These are phyloP conservation scores for Aspergillus egyptiacus DNA, from an alignment of 495 filamentous ascomycete genomes.

Conservation along the genomic window DNA sequence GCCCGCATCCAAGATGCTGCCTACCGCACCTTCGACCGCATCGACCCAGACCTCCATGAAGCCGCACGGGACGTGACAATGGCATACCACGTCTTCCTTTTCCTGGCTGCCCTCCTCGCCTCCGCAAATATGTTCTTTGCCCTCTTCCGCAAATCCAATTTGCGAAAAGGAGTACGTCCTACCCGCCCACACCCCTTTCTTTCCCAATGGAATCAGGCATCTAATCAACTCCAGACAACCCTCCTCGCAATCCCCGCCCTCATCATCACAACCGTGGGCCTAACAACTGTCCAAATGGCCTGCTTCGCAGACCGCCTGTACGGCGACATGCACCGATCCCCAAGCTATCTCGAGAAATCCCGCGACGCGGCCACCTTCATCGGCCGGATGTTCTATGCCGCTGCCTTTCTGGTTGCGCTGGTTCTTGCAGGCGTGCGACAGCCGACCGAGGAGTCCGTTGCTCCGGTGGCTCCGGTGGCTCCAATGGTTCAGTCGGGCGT, in stretches of 20 bases:
- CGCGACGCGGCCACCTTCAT: conserved; percentile 5
- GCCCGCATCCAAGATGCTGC: conserved; percentile 2
- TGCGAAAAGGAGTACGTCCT: conserved; percentile 15
- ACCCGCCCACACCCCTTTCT: too few species aligned
- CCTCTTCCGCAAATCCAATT: neutral
- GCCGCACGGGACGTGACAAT: neutral
- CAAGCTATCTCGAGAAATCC: neutral
- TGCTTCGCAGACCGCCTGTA: conserved; percentile 3
- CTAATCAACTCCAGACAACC: neutral
- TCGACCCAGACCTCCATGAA: neutral
- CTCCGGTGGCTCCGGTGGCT: neutral
- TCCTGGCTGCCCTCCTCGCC: conserved; percentile 13
- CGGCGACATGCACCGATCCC: neutral
- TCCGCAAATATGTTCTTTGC: conserved; percentile 9
- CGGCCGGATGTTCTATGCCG: conserved; percentile 1
- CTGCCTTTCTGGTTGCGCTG: conserved; percentile 4
- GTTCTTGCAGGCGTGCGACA: conserved; percentile 1
- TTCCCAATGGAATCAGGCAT: neutral
- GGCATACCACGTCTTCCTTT: conserved; percentile 11
- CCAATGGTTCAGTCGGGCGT: too few species aligned
- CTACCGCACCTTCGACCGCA: neutral
- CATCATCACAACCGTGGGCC: neutral
- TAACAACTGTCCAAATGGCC: conserved; percentile 2
- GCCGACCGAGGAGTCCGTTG: neutral
- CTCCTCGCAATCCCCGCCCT: neutral